Conservation (phyloP, 2,329 filamentous ascomycete species). For the Cadophora gregata region DNA sequence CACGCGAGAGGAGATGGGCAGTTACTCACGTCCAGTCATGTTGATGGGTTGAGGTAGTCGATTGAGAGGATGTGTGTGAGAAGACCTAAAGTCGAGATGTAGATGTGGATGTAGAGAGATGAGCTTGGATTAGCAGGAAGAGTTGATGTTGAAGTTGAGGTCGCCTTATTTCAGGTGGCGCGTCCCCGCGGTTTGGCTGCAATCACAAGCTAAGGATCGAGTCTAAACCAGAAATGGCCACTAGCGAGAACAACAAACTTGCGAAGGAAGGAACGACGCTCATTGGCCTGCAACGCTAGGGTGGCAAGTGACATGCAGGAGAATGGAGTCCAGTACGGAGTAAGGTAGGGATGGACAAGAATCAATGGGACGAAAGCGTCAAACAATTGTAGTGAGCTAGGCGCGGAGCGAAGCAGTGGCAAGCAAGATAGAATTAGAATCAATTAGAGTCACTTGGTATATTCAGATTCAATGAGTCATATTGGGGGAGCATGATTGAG, state of each 20-base stretch:
- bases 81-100: conserved; percentile 27
- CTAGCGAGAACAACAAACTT: conserved; percentile 12
- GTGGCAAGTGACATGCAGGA: background rate
- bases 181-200: conserved; percentile 36
- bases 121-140: conserved; percentile 28
- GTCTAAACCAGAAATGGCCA: conserved; percentile 21
- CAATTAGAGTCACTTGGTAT: background rate
- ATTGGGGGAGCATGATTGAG: background rate
- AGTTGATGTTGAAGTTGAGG: conserved; percentile 20
- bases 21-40: conserved; percentile 64
- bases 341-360: background rate
- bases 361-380: background rate
- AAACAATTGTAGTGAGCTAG: background rate
- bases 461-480: conserved; percentile 17
- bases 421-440: background rate
- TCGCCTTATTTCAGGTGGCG: conserved; percentile 36
- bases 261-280: background rate
- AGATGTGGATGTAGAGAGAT: conserved; percentile 25
- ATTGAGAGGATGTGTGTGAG: conserved; percentile 24
- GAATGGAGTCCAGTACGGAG: background rate
- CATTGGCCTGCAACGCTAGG: background rate
- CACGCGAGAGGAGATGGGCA: conserved; percentile 11
- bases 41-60: conserved; percentile 46
- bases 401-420: background rate
- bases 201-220: conserved; percentile 34